Evolutionary conservation across 1,284 basidiomycete genomes (phyloP).

Genomic region (Cutaneotrichosporon sp.): DNA sequence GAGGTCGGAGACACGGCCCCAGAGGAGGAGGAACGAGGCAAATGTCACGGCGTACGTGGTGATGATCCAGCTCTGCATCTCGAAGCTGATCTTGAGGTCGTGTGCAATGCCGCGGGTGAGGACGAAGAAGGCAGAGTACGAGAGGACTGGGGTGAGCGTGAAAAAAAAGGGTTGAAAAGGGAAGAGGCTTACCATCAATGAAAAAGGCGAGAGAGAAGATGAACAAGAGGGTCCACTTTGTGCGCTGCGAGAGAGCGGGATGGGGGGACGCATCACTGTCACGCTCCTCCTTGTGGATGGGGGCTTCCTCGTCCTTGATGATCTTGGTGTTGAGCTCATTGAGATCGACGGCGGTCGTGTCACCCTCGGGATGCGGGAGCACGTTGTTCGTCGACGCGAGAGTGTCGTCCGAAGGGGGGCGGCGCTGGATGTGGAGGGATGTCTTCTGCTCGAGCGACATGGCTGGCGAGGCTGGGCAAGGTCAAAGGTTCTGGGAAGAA

Average conservation of each 20-base stretch:
- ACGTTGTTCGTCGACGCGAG: no score
- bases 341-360: background rate
- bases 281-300: background rate
- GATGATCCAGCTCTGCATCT: conserved; percentile 26
- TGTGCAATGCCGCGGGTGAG: conserved; percentile 20
- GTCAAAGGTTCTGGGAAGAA: no score
- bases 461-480: no score
- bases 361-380: background rate
- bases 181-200: conserved; percentile 25
- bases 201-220: conserved; percentile 34
- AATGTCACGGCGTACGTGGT: conserved; percentile 47
- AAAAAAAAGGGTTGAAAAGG: background rate
- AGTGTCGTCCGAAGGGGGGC: no score
- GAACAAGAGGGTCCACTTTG: conserved; percentile 35
- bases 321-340: background rate
- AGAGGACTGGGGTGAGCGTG: conserved; percentile 24
- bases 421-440: no score
- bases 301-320: background rate
- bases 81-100: conserved; percentile 23
- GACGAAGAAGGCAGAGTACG: conserved; percentile 28
- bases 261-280: background rate
- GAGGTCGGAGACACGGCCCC: conserved; percentile 44
- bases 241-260: conserved; percentile 15
- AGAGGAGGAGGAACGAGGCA: conserved; percentile 42
- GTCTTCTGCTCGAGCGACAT: no score